Base-by-base conservation (phyloP, 2,329 filamentous ascomycete species). In the Pestalotiopsis sp. region DNA sequence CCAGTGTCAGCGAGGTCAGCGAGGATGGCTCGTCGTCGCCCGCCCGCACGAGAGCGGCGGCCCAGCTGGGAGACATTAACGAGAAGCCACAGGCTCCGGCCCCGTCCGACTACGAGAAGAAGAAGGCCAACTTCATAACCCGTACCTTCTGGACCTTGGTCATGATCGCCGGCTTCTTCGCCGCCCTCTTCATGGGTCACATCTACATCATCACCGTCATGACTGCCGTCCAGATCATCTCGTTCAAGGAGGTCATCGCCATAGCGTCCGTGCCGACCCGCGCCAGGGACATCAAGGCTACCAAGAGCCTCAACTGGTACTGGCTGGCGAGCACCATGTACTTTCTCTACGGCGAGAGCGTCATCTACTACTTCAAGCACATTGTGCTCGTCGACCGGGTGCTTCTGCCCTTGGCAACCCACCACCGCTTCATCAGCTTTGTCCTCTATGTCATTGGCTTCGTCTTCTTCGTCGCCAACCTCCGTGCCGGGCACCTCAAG, bases 351-450 rank as follows among this genome's bases (percentile, higher is more conserved):
- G 96, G 96, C 77, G 96, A 99, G 83, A 98, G 94, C 75, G 95
- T 99, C 77, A 97, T 99, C 76, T 99, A 99, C 84, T 99, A 99
- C 83, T 99, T 99, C 83, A 99, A 99, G 86, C 96, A 99, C 79
- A 95, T 99, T 73, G 90, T 99, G 57, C 84, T 99, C 68, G 94
- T 99, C 59, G 96, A 99, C 81, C 93, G 92, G 80, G 92, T 98
- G 59, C 85, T 99, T 70, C 85, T 98, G 68, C 96, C 96, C 9
- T 90, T 99, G 78, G 94, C 96, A 66, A 98, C 95, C 17, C 96
- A 99, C 83, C 96, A 99, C 80, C 89, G 96, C 73, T 99, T 99
- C 85, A 98, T 99, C 80, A 97, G 94, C 84, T 98, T 99, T 78
- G 92, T 97, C 81, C 92, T 99, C 73, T 99, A 99, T 81, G 92